A percentile compares a stretch with the other conserved stretches of the same genome.
Conservation (phyloP, 345 rosid species). For the Euphorbia peplus region DNA sequence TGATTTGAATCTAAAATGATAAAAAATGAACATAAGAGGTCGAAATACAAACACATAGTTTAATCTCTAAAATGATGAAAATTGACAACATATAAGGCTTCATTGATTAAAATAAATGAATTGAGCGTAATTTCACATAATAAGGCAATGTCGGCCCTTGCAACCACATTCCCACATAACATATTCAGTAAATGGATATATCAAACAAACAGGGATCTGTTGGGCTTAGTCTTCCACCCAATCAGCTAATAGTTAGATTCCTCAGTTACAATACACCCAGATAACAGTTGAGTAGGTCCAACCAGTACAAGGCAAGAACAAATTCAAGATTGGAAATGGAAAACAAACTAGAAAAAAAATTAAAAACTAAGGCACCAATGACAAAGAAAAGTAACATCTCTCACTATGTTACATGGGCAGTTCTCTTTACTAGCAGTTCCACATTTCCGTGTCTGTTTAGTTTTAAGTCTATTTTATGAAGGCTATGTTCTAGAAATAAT, state of each 20-base stretch:
- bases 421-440: too few species aligned
- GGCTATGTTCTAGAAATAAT: too few species aligned
- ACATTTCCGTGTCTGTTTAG: too few species aligned
- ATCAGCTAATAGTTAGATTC: not conserved
- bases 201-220: not conserved
- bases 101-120: not conserved
- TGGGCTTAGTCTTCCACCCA: not conserved
- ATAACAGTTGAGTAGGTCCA: not conserved
- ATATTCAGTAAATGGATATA: not conserved
- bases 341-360: not conserved
- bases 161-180: not conserved
- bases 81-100: not conserved
- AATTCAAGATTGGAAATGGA: not conserved
- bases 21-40: not conserved
- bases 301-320: not conserved
- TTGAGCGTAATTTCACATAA: not conserved
- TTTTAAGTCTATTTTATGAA: too few species aligned
- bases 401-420: too few species aligned
- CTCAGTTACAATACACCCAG: not conserved
- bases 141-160: not conserved
- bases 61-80: not conserved
- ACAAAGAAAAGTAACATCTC: not conserved
- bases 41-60: not conserved
- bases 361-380: not conserved
- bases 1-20: constrained; percentile 79